A percentile compares a stretch with the other conserved stretches of the same genome.
These are phyloP conservation scores for Catunica adiposa DNA, from an alignment of 2,329 filamentous ascomycete species.

Conservation along the genomic window DNA sequence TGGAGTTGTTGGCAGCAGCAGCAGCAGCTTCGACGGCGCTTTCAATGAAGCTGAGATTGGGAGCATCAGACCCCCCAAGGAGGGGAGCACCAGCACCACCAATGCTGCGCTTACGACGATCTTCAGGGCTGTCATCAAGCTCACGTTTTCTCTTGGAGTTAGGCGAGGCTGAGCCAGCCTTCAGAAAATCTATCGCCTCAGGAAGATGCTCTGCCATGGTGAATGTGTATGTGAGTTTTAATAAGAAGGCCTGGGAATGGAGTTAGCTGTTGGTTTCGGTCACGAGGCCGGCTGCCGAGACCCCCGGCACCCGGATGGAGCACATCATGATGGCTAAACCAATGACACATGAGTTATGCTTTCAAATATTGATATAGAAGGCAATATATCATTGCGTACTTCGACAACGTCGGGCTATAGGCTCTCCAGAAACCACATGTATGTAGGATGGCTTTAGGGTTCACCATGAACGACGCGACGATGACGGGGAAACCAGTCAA, in stretches of 20 bases:
- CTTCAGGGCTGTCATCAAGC: constrained; percentile 30
- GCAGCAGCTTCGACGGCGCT: constrained; percentile 32
- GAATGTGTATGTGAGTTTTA: not conserved
- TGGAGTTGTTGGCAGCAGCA: constrained; percentile 22
- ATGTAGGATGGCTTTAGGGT: too few relatives aligned
- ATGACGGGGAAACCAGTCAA: too few relatives aligned
- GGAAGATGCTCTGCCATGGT: constrained; percentile 11
- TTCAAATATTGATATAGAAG: too few relatives aligned
- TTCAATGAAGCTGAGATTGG: constrained; percentile 30
- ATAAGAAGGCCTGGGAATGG: too few relatives aligned
- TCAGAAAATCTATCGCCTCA: constrained; percentile 9
- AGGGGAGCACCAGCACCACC: constrained; percentile 23
- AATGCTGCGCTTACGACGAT: constrained; percentile 34
- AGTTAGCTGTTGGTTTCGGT: too few relatives aligned
- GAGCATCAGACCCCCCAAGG: constrained; percentile 8
- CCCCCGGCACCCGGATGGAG: too few relatives aligned
- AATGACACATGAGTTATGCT: too few relatives aligned
- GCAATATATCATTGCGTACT: too few relatives aligned
- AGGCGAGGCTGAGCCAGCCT: constrained; percentile 22
- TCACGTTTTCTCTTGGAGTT: constrained; percentile 40
- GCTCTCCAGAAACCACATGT: too few relatives aligned
- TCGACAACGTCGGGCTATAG: too few relatives aligned
- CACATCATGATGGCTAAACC: not conserved
- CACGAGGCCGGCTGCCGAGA: too few relatives aligned
- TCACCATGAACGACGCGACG: too few relatives aligned